Conservation (phyloP, 768 basidiomycete species). For the Podaxis sp. region DNA sequence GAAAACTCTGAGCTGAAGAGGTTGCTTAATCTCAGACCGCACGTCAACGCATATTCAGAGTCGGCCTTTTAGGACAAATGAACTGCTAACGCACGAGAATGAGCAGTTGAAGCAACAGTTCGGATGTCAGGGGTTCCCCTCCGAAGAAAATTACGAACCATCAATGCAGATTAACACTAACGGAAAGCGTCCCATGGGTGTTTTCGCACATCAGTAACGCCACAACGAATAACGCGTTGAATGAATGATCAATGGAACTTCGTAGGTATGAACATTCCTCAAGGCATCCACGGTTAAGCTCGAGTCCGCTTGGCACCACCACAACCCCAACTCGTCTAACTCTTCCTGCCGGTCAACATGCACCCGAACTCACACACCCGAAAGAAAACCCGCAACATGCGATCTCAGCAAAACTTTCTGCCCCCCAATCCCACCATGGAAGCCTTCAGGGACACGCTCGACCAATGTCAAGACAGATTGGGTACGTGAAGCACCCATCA, state of each 20-base stretch:
- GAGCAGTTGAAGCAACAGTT: conserved; percentile 41
- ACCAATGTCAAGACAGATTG: conserved; percentile 38
- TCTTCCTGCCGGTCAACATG: conserved; percentile 57
- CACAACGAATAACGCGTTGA: background rate
- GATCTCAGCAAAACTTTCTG: background rate
- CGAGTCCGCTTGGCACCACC: conserved; percentile 20
- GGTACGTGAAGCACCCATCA: background rate
- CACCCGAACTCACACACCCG: conserved; percentile 38
- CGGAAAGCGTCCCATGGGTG: conserved; percentile 60
- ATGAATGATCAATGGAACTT: background rate
- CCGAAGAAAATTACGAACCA: conserved; percentile 25
- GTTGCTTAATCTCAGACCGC: conserved; percentile 31
- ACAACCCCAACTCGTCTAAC: conserved; percentile 66
- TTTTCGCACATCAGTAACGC: conserved; percentile 28
- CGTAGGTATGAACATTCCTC: conserved; percentile 22
- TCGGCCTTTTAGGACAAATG: conserved; percentile 40
- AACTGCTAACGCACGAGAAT: conserved; percentile 49
- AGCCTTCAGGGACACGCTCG: conserved; percentile 18
- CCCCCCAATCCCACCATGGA: background rate
- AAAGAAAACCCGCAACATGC: conserved; percentile 18
- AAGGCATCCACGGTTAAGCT: conserved; percentile 27
- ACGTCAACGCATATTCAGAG: conserved; percentile 9
- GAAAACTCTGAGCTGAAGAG: conserved; percentile 56
- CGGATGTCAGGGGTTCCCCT: conserved; percentile 21
- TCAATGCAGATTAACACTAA: conserved; percentile 48